A percentile compares a stretch with the other conserved stretches of the same genome.
Conservation (phyloP, 108 stramenopile genomes). For the Cyclotella choctawhatcheeana region DNA sequence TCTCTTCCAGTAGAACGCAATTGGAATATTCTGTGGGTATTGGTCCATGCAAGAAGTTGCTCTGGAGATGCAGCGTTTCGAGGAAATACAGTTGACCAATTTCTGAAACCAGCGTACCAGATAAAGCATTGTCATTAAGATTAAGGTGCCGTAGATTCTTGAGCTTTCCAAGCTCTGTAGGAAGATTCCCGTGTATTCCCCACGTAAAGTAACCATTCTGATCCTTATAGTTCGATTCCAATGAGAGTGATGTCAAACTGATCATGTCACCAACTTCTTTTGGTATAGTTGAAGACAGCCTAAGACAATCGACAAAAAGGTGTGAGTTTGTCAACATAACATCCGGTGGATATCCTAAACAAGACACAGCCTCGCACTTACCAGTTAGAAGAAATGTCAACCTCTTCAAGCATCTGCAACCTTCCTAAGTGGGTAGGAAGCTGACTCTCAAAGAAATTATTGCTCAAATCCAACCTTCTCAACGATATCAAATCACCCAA, state of each 20-base stretch:
- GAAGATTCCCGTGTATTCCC: conserved; percentile 44
- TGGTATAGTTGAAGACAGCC: conserved; percentile 51
- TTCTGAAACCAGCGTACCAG: conserved; percentile 46
- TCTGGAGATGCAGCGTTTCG: conserved; percentile 41
- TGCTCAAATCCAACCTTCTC: conserved; percentile 33
- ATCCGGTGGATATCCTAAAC: too few species aligned
- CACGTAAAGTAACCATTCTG: conserved; percentile 40
- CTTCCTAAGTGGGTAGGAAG: conserved; percentile 32
- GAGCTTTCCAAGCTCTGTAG: conserved; percentile 37
- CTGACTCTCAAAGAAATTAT: conserved; percentile 41
- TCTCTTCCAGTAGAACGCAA: conserved; percentile 33
- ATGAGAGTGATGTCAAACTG: conserved; percentile 27
- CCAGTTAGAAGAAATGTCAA: conserved; percentile 49
- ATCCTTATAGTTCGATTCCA: conserved; percentile 47
- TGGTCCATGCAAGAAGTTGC: conserved; percentile 32
- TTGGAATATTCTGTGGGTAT: conserved; percentile 35
- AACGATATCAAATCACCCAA: conserved; percentile 43
- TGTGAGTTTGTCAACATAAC: too few species aligned
- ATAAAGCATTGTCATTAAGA: conserved; percentile 38
- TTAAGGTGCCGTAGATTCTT: conserved; percentile 43
- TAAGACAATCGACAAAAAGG: neutral
- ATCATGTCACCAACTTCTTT: conserved; percentile 45
- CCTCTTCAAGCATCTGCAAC: conserved; percentile 42
- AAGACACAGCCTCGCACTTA: too few species aligned
- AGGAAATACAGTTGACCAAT: conserved; percentile 42